Evolutionary conservation across 2,329 filamentous ascomycete species (phyloP).

Genomic region (Penicillium sp.): DNA sequence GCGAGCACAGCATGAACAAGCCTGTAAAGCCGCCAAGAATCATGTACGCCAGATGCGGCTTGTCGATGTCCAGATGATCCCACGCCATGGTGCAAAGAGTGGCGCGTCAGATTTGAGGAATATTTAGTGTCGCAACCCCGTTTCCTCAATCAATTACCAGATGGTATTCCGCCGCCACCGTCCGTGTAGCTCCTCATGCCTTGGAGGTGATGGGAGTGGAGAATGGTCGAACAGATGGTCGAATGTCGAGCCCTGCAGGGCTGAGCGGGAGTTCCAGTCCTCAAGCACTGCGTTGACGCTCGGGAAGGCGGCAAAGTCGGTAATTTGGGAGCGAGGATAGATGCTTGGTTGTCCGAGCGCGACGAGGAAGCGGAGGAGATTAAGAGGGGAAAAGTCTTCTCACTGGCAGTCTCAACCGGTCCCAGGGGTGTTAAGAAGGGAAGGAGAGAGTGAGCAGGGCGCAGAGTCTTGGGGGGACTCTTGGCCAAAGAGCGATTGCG

Average conservation of each 20-base stretch:
- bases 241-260: conserved; percentile 17
- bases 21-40: conserved; percentile 97
- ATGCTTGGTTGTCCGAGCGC: not conserved
- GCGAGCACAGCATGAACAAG: conserved; percentile 97
- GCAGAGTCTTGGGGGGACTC: conserved; percentile 17
- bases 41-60: conserved; percentile 96
- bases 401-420: not conserved
- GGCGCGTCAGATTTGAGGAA: not conserved
- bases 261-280: conserved; percentile 7
- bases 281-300: not conserved
- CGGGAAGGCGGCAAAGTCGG: not conserved
- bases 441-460: conserved; percentile 1
- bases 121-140: conserved; percentile 1
- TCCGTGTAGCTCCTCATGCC: conserved; percentile 27
- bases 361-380: not conserved
- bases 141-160: conserved; percentile 20
- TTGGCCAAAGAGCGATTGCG: conserved; percentile 17
- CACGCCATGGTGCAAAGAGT: conserved; percentile 44
- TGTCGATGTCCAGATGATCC: conserved; percentile 67
- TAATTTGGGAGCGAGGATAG: not conserved
- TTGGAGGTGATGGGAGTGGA: conserved; percentile 16
- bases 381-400: not conserved
- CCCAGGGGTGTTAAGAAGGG: conserved; percentile 4
- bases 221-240: not conserved
- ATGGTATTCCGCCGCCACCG: conserved; percentile 25